Conservation (phyloP, 2,329 filamentous ascomycete species). For the Trichophyton mentagrophytes region DNA sequence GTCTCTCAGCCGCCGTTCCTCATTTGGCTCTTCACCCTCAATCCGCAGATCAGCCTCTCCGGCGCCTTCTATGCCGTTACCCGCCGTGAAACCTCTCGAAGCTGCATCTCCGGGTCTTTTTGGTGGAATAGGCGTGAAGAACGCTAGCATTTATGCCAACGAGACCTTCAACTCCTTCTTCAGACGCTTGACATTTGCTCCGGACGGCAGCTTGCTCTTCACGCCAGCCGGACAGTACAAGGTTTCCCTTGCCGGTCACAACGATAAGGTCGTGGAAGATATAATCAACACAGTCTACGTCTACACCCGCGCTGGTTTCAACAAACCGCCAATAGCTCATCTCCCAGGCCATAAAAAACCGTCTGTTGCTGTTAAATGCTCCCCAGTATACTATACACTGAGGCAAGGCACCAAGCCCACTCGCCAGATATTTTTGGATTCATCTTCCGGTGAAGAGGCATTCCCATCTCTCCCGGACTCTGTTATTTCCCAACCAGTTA, state of each 20-base stretch:
- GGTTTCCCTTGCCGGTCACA: constrained; percentile 54
- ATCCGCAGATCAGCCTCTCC: constrained; percentile 80
- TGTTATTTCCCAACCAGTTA: constrained; percentile 46
- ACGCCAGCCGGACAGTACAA: constrained; percentile 95
- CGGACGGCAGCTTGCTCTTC: constrained; percentile 84
- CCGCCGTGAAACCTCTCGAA: constrained; percentile 88
- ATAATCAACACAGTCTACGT: constrained; percentile 97
- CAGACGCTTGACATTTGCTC: constrained; percentile 80
- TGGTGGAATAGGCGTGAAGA: constrained; percentile 55
- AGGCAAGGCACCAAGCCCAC: constrained; percentile 57
- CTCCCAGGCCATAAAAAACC: constrained; percentile 96
- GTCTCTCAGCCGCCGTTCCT: constrained; percentile 86
- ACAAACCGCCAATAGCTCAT: constrained; percentile 89
- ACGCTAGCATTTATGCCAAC: constrained; percentile 85
- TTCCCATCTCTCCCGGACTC: constrained; percentile 78
- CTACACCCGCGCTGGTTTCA: constrained; percentile 89
- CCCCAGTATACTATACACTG: constrained; percentile 74
- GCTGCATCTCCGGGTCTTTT: constrained; percentile 64
- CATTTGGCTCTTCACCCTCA: constrained; percentile 64
- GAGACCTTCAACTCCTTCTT: constrained; percentile 97
- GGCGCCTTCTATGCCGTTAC: constrained; percentile 82
- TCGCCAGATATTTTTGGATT: constrained; percentile 88
- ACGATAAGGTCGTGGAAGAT: constrained; percentile 68
- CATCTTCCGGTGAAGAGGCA: constrained; percentile 70
- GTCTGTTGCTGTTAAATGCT: constrained; percentile 89